Base-by-base conservation (phyloP, 2,329 filamentous ascomycete species). In the Phialemoniopsis sp. region DNA sequence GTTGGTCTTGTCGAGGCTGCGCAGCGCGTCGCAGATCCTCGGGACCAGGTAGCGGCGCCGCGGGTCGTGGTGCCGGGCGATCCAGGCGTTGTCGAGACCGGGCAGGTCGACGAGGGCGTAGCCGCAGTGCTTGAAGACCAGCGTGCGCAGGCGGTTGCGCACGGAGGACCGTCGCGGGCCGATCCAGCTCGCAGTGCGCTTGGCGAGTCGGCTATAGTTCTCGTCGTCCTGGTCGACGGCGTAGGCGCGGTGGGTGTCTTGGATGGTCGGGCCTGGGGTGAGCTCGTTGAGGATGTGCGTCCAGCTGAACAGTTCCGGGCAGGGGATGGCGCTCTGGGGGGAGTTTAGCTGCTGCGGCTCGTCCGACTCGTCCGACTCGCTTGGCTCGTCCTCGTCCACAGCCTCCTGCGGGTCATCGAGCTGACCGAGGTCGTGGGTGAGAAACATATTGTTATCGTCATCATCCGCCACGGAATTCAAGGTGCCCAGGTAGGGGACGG, bases 91-190 rank as follows among this genome's bases (percentile, higher is more conserved):
- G 40, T 67, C 59, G 34, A 69, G 55, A 18, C 53, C 52, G 1
- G 51, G 39, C 0, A 44, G 21, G 14, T 63, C 58, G 2, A 82
- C 53, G 6, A 59, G 55, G 28, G 71, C 74, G 49, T 84, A 84
- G 37, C 80, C 80, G 51, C 80, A 84, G 0, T 78, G 82, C 26
- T 70, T 71, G 57, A 84, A 72, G 1, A 67, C 64, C 21, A 83
- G 57, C 13, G 50, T 56, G 18, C 56, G 53, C 16, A 70, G 49
- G 13, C 29, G 32, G 8, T 47, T 49, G 29, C 59, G 60, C 4
- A 10, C 21, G 6, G 21, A 26, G 21, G 21, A 26, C 21, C 39
- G 42, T n/a, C 37, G 41, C 45, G 14, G 34, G 51, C 21, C 64
- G 58, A 5, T 19, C 32, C 6, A 39, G n/a, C 13, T 59, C 50